Evolutionary conservation across 1,139 yeast species (phyloP).

Genomic region (Kodamaea plutei): DNA sequence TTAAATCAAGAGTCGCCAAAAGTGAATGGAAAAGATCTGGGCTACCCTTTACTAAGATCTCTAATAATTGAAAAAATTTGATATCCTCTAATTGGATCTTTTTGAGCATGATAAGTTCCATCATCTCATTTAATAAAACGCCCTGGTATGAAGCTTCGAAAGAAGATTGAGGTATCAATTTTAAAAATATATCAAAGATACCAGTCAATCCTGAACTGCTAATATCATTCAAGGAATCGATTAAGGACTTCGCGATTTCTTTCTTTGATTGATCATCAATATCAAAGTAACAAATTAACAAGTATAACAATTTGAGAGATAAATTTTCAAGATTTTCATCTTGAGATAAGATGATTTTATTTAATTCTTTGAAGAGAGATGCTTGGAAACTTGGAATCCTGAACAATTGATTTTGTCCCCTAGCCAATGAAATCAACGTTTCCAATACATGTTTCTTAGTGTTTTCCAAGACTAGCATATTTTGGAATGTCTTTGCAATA

Average conservation of each 20-base stretch:
- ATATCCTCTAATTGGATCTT: neutral
- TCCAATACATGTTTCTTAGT: conserved; percentile 31
- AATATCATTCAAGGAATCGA: conserved; percentile 13
- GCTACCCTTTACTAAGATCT: conserved; percentile 3
- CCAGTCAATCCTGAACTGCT: conserved; percentile 2
- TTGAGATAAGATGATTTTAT: conserved; percentile 9
- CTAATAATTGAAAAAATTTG: conserved; percentile 7
- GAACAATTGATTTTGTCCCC: conserved; percentile 1
- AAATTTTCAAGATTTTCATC: conserved; percentile 9
- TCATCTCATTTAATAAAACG: conserved; percentile 1
- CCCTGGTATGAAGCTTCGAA: conserved; percentile 2
- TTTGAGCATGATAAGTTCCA: conserved; percentile 1
- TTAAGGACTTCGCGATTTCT: conserved; percentile 13
- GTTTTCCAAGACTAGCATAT: conserved; percentile 32
- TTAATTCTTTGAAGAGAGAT: conserved; percentile 13
- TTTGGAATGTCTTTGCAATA: conserved; percentile 9
- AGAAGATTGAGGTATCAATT: conserved; percentile 1
- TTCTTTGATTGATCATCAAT: conserved; percentile 1
- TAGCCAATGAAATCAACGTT: conserved; percentile 19
- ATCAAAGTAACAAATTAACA: conserved; percentile 9
- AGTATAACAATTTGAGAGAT: conserved; percentile 13
- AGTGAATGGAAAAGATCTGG: conserved; percentile 7
- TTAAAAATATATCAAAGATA: conserved; percentile 3
- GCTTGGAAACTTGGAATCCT: conserved; percentile 1
- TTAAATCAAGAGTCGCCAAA: conserved; percentile 13